Evolutionary conservation across 1,284 basidiomycete species (phyloP).

Genomic region (Gomphus bonarii): DNA sequence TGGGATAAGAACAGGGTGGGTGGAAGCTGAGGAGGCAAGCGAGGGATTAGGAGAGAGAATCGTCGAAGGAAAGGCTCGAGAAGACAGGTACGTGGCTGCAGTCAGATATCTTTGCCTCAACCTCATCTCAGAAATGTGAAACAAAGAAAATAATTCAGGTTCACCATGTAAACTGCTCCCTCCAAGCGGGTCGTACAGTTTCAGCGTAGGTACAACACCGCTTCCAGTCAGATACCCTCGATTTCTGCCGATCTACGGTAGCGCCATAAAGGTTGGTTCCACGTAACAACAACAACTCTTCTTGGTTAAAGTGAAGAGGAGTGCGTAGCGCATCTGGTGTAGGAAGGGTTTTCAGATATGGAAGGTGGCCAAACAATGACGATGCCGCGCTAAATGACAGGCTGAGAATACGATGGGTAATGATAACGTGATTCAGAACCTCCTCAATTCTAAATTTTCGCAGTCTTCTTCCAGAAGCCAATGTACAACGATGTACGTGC

Average conservation of each 20-base stretch:
- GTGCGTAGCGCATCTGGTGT: conserved; percentile 47
- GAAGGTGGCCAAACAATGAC: conserved; percentile 34
- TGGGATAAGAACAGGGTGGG: conserved; percentile 74
- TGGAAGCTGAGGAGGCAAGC: conserved; percentile 36
- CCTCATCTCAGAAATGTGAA: neutral
- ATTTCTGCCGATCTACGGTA: conserved; percentile 45
- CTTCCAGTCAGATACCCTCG: conserved; percentile 53
- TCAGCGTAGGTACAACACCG: conserved; percentile 34
- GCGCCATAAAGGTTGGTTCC: conserved; percentile 77
- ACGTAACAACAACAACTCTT: conserved; percentile 54
- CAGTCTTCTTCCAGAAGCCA: conserved; percentile 33
- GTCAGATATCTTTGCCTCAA: conserved; percentile 63
- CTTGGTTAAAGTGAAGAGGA: conserved; percentile 57
- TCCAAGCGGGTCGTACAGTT: conserved; percentile 31
- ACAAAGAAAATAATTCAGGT: conserved; percentile 15
- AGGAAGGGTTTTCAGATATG: conserved; percentile 66
- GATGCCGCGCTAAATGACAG: conserved; percentile 15
- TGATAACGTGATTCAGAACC: conserved; percentile 1
- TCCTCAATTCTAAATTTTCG: conserved; percentile 19
- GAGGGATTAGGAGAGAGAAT: conserved; percentile 52
- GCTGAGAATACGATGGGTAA: conserved; percentile 18
- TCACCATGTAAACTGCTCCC: conserved; percentile 56
- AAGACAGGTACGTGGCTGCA: conserved; percentile 70
- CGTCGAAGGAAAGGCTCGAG: conserved; percentile 80
- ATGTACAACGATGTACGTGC: conserved; percentile 63